These are phyloP conservation scores for Cercospora zeae-maydis DNA, from an alignment of 2,329 filamentous ascomycete species.

Conservation along the genomic window DNA sequence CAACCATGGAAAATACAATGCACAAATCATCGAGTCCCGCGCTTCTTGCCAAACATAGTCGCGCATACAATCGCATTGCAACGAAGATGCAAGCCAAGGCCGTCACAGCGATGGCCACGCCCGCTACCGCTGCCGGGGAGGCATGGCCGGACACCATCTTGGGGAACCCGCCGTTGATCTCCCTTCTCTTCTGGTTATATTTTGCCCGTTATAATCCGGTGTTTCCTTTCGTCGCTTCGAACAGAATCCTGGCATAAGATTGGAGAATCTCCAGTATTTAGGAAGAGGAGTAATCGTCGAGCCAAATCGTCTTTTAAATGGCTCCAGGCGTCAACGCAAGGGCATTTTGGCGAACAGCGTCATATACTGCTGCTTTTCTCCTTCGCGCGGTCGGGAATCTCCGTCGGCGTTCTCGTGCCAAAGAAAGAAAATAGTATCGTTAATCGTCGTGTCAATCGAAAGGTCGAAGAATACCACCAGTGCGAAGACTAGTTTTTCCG, in stretches of 20 bases:
- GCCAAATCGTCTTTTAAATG: not conserved
- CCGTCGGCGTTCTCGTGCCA: not conserved
- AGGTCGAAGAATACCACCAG: not conserved
- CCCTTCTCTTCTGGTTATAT: not conserved
- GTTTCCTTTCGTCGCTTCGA: not conserved
- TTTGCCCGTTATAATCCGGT: not conserved
- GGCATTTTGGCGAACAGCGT: not conserved
- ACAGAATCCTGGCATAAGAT: not conserved
- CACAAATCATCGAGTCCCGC: constrained; percentile 28
- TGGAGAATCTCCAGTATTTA: not conserved
- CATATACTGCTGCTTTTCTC: not conserved
- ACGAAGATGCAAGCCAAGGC: constrained; percentile 22
- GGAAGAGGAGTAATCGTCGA: too few relatives aligned
- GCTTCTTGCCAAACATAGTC: constrained; percentile 22
- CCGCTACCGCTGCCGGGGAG: constrained; percentile 20
- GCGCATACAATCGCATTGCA: constrained; percentile 22
- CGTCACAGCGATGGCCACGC: constrained; percentile 23
- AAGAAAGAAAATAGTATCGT: not conserved
- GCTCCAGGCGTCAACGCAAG: not conserved
- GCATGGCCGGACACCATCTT: constrained; percentile 25
- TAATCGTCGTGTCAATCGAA: not conserved
- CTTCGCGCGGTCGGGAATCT: not conserved
- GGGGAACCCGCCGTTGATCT: not conserved
- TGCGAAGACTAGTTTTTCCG: not conserved
- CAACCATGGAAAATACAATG: constrained; percentile 24